Base-by-base conservation (phyloP, 768 basidiomycete species). In the Calocybe indica region DNA sequence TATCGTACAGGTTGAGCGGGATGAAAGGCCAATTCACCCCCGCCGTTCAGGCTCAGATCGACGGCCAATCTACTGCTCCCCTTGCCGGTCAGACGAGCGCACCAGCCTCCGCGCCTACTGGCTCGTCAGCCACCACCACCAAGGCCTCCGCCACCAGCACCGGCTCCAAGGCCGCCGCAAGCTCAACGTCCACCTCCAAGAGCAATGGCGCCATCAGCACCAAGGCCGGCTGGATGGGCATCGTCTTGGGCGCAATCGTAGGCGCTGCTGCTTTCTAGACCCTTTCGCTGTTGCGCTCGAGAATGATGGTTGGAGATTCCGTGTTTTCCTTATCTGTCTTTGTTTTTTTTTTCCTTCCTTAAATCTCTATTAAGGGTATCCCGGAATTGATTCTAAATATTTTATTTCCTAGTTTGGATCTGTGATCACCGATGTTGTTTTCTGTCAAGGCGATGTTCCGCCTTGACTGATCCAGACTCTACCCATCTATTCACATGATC, bases 11-110 rank as follows among this genome's bases (percentile, higher is more conserved):
- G 6, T 53, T 92, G 60, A 55, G 64, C n/a, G 67, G 72, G 48
- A 91, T 91, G 90, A 75, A 72, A 3, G 91, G 91, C 31, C 58
- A 58, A 0, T 93, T 91, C 72, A 82, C 72, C 59, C 55, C 72
- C 1, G 53, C 72, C 2, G 62, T 83, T 12, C 70, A 76, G 45
- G 64, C 74, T 5, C 72, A 86, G 59, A 83, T 92, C 55, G 67
- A 70, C 37, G 84, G 82, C 28, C 73, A 80, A 54, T 70, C 78
- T 1, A 75, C 78, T 3, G 80, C 83, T 1, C 75, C 81, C 37
- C 70, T 79, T 7, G 74, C 72, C n/a, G 69, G 64, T 1, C 59
- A 62, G 38, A 54, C 74, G 8, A 43, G 67, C 14, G 53, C 63
- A 5, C 37, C 63, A 12, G 11, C 67, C 0, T 33, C 62, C 2